phyloP scores from a whole-genome alignment of 352 stramenopile species.

The Saprolegnia parasitica region DNA sequence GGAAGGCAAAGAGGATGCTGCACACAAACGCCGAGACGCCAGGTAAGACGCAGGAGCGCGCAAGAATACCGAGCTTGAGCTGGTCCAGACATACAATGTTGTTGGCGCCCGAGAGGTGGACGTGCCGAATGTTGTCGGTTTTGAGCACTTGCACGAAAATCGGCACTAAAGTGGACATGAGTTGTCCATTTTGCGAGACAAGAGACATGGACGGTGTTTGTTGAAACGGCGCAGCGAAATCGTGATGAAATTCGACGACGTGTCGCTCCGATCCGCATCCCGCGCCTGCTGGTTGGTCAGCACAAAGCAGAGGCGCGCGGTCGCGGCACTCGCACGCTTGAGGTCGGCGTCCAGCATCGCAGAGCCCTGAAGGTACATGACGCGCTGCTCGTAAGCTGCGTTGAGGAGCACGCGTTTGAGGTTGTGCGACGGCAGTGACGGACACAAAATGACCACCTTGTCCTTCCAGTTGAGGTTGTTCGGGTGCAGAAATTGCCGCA shows the following conservation, averaged over 20 bases:
- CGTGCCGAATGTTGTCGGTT: constrained; percentile 62
- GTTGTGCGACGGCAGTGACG: constrained; percentile 49
- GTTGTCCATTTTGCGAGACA: neutral
- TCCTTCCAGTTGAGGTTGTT: constrained; percentile 52
- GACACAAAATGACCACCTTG: constrained; percentile 72
- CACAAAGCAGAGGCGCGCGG: constrained; percentile 62
- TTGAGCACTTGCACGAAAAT: constrained; percentile 77
- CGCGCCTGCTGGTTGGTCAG: constrained; percentile 68
- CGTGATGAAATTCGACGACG: constrained; percentile 62
- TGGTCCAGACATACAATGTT: constrained; percentile 74
- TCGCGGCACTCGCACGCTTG: constrained; percentile 46
- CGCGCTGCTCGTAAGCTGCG: constrained; percentile 64
- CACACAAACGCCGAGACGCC: constrained; percentile 67
- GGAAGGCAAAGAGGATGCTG: constrained; percentile 41
- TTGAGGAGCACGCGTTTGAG: constrained; percentile 61
- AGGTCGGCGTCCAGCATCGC: constrained; percentile 71
- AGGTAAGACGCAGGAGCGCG: constrained; percentile 64
- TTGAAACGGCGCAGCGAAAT: constrained; percentile 74
- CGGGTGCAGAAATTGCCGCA: constrained; percentile 70
- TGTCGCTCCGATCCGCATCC: constrained; percentile 63
- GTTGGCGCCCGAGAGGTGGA: constrained; percentile 68
- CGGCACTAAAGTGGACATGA: constrained; percentile 34
- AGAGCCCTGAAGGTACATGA: constrained; percentile 74
- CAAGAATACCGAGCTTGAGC: constrained; percentile 63
- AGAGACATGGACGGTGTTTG: constrained; percentile 41